Evolutionary conservation across 2,329 filamentous ascomycete species (phyloP), one percentile per base, ranked within the genome.

Genomic region (Alternaria tenuissima): DNA sequence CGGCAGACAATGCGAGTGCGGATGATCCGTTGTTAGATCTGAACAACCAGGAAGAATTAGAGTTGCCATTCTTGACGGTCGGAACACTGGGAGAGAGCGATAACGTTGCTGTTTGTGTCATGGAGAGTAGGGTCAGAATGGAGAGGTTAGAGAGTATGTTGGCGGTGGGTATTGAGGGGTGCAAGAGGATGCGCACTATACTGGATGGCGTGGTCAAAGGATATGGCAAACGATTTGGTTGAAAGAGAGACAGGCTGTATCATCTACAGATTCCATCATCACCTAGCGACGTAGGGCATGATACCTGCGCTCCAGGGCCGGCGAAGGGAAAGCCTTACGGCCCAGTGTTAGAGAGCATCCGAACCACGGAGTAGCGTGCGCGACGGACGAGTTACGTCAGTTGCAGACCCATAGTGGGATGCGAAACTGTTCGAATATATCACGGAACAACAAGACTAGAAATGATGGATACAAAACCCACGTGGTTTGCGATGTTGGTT

Each of bases 111-210:
- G 90, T 94, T 7, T 80, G 96, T 64, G 86, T 94, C 12, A 91
- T 96, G 85, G 95, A 98, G 83, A 95, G 90, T 55, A 88, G 92
- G 48, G 89, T 97, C n/a, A 91, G 96, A 78, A 87, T 91, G 64
- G 85, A 85, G 59, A 86, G 93, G 58, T 76, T 98, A 61, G 94
- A 99, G 81, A 91, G 91, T 1, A 96, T 99, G 94, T 81, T 99
- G 69, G 93, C 92, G 0, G 93, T 97, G 1, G 94, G 91, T 0
- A 88, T 97, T 49, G 94, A 97, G 76, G 95, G 94, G 5, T 98
- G 94, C 79, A 93, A 90, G 79, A 90, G 94, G 76, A 89, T 98
- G 39, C 86, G 92, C 65, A 86, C 88, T 67, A 90, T 97, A 51
- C 76, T 99, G 71, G 94, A 98, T 77, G 84, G 85, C 7, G 89